Base-by-base conservation (phyloP, 768 basidiomycete species). In the Hygrophorus russula region DNA sequence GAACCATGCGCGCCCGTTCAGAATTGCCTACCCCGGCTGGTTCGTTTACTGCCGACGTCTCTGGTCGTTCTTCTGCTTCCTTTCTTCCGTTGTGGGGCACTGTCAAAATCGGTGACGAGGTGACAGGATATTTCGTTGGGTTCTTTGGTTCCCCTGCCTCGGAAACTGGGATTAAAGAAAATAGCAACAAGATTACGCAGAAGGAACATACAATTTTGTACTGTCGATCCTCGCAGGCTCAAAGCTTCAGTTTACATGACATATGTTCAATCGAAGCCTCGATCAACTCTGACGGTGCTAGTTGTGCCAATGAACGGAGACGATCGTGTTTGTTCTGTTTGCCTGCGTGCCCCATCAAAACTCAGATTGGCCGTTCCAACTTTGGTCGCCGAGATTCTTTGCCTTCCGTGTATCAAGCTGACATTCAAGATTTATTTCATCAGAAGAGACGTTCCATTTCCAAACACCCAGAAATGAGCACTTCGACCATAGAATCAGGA, bases 91-190 rank as follows among this genome's bases (percentile, higher is more conserved):
- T 42, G n/a, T n/a, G n/a, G 14, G 45, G 37, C 10, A 20, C 31
- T 12, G 32, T 44, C 36, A 20, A 17, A 15, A n/a, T 39, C 15
- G 30, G 27, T 8, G 6, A 48, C 35, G 50, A 48, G 46, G 65
- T 57, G 47, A 53, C 62, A 32, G 69, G 64, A 10, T 60, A 71
- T 49, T 45, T 66, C 24, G 65, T 69, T 13, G 70, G 70, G 1
- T 61, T 70, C 41, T 60, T 70, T 32, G 68, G 69, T 30, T 70
- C 69, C 33, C 70, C 70, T 14, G 50, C 60, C 6, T 67, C 63
- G 61, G 70, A 72, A 57, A 67, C 62, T n/a, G 55, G 57, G 18
- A 51, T 60, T 18, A 60, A 56, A 39, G 36, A 39, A 29, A 44
- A 49, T 5, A 39, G 52, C 19, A 45, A 55, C 28, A 46, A 52